Evolutionary conservation across 176 grass and related monocot species (phyloP), one percentile per base, ranked within the genome.

Genomic region (Lolium multiflorum): DNA sequence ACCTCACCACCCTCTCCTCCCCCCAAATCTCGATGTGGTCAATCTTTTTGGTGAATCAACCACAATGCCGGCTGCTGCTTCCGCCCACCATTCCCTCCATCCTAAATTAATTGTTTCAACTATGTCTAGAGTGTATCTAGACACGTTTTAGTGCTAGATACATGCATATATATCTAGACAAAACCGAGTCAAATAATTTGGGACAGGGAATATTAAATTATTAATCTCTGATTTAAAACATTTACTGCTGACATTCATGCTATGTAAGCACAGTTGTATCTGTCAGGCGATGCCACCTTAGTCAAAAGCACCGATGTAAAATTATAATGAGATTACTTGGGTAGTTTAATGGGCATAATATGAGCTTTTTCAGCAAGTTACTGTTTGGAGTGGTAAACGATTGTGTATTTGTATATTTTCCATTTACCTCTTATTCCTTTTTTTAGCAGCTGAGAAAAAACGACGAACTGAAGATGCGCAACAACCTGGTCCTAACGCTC

Each of bases 401-500:
- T 21, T 60, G 43, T 63, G 18, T 20, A 80, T 79, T 82, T 48
- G 47, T 63, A 66, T 82, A 17, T 86, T 91, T 66, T 6, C 21
- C 15, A 20, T 84, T 72, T 88, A 44, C 16, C 28, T 61, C 11
- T 81, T 77, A 52, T 81, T 62, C 18, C 72, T 24, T 11, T 11
- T 11, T 81, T 77, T 25, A 96, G 92, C 89, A 54, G 89, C 88
- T 78, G 97, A 94, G 87, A 99, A 83, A 92, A 99, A 91, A 56
- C 86, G 90, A 51, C 83, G 89, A 51, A 68, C 80, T 76, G 94
- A 97, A 82, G 97, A 99, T 78, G 43, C 85, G 60, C 92, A 96
- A 60, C 84, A 93, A 52, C 58, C 81, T 82, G 88, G 82, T 35
- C 82, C 87, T 76, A 94, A 88, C 86, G 82, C 80, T 52, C 21